phyloP scores from a whole-genome alignment of 345 rosid genomes.

The Euclidium syriacum region DNA sequence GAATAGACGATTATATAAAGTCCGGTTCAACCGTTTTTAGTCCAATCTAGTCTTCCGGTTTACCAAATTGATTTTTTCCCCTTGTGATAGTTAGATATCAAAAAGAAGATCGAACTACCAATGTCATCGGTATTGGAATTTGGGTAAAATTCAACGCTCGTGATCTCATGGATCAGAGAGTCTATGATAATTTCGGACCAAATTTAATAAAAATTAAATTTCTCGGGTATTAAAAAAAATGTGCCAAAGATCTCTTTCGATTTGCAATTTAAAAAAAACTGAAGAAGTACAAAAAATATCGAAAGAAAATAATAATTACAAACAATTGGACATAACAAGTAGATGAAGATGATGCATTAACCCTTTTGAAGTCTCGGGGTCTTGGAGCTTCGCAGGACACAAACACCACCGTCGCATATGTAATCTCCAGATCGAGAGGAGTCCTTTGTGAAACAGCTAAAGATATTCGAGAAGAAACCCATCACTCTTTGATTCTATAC shows the following conservation, averaged over 20 bases:
- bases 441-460: conserved; percentile 25
- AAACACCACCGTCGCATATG: conserved; percentile 26
- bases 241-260: neutral
- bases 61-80: neutral
- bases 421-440: conserved; percentile 20
- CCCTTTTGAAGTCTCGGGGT: conserved; percentile 3
- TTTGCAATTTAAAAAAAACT: neutral
- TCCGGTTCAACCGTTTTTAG: conserved; percentile 1
- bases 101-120: neutral
- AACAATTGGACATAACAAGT: neutral
- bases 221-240: neutral
- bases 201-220: neutral
- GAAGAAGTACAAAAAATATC: neutral
- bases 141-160: neutral
- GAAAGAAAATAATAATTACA: neutral
- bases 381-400: conserved; percentile 24
- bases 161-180: neutral
- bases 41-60: neutral
- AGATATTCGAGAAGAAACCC: conserved; percentile 24
- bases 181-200: neutral
- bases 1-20: no score
- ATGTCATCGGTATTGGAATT: neutral
- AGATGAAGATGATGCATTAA: no score
- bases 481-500: neutral
- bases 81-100: no score